Evolutionary conservation across 2,329 filamentous ascomycete species (phyloP).

Genomic region (Didymella glomerata): DNA sequence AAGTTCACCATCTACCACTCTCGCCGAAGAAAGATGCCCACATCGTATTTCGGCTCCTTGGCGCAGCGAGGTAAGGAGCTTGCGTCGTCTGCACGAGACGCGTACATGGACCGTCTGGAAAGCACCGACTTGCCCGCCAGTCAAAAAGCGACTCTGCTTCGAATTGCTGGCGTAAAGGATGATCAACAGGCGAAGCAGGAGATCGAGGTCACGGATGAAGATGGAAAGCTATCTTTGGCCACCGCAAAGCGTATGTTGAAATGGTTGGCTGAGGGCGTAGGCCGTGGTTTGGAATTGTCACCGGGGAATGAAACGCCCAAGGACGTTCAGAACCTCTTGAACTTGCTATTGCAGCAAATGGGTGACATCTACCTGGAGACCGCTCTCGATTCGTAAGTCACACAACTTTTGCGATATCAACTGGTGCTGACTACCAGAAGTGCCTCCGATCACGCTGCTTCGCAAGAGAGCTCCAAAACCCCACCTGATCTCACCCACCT

Average conservation of each 20-base stretch:
- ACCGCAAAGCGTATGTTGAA: slow-evolving; percentile 98
- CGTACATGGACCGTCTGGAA: slow-evolving; percentile 87
- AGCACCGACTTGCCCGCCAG: slow-evolving; percentile 87
- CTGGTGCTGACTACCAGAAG: slow-evolving; percentile 33
- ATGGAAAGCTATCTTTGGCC: slow-evolving; percentile 81
- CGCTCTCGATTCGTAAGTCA: slow-evolving; percentile 65
- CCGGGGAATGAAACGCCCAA: slow-evolving; percentile 89
- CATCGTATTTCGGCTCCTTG: slow-evolving; percentile 90
- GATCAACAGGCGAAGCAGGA: slow-evolving; percentile 81
- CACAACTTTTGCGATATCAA: neutral
- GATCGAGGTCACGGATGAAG: slow-evolving; percentile 88
- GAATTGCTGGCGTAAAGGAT: slow-evolving; percentile 82
- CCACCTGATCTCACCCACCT: slow-evolving; percentile 91
- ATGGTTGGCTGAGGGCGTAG: slow-evolving; percentile 95
- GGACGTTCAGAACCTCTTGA: slow-evolving; percentile 85
- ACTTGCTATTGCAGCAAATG: slow-evolving; percentile 85
- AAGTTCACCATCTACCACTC: slow-evolving; percentile 97
- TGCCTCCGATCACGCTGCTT: slow-evolving; percentile 71
- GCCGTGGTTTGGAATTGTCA: slow-evolving; percentile 88
- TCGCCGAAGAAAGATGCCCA: slow-evolving; percentile 83
- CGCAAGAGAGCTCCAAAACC: slow-evolving; percentile 80
- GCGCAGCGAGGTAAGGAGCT: slow-evolving; percentile 90
- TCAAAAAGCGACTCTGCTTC: slow-evolving; percentile 88
- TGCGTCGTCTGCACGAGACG: slow-evolving; percentile 85
- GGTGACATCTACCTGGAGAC: slow-evolving; percentile 80